These are phyloP conservation scores for Capsicum pubescens DNA, from an alignment of 257 asterid species.

Conservation along the genomic window DNA sequence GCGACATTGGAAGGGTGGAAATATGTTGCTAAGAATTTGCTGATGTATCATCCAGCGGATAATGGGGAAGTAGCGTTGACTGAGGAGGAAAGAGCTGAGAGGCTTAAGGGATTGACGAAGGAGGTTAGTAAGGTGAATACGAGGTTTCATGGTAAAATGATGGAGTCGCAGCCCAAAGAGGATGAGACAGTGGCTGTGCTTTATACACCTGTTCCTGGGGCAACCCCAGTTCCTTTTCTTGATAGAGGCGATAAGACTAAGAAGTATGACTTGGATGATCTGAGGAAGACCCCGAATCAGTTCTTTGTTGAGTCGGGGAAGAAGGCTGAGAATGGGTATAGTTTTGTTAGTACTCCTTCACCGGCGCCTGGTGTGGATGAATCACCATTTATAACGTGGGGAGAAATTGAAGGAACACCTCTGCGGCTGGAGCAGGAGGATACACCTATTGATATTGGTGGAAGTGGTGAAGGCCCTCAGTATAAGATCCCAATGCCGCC, in stretches of 20 bases:
- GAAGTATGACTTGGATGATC: slow-evolving; percentile 90
- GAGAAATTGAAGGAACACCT: slow-evolving; percentile 97
- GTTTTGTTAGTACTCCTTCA: slow-evolving; percentile 90
- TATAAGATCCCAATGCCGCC: slow-evolving; percentile 88
- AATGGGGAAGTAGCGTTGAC: slow-evolving; percentile 81
- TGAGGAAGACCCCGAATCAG: slow-evolving; percentile 76
- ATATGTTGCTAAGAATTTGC: slow-evolving; percentile 72
- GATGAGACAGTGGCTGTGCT: slow-evolving; percentile 66
- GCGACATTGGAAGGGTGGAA: slow-evolving; percentile 86
- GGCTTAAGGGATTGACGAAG: slow-evolving; percentile 79
- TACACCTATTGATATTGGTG: slow-evolving; percentile 91
- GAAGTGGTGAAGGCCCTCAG: slow-evolving; percentile 83
- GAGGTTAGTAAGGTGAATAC: slow-evolving; percentile 77
- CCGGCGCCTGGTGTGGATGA: slow-evolving; percentile 92
- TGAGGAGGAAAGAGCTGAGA: slow-evolving; percentile 68
- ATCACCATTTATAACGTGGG: slow-evolving; percentile 95
- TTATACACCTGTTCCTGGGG: slow-evolving; percentile 75
- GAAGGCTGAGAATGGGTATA: slow-evolving; percentile 88
- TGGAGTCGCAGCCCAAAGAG: slow-evolving; percentile 56
- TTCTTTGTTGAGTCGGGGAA: slow-evolving; percentile 76
- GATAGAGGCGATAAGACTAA: slow-evolving; percentile 67
- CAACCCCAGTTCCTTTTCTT: slow-evolving; percentile 64
- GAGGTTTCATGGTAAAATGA: slow-evolving; percentile 68
- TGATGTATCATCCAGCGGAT: slow-evolving; percentile 97
- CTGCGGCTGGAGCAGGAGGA: slow-evolving; percentile 91